Base-by-base conservation (phyloP, 2,329 filamentous ascomycete genomes). In the Chaetothyriales sp. region DNA sequence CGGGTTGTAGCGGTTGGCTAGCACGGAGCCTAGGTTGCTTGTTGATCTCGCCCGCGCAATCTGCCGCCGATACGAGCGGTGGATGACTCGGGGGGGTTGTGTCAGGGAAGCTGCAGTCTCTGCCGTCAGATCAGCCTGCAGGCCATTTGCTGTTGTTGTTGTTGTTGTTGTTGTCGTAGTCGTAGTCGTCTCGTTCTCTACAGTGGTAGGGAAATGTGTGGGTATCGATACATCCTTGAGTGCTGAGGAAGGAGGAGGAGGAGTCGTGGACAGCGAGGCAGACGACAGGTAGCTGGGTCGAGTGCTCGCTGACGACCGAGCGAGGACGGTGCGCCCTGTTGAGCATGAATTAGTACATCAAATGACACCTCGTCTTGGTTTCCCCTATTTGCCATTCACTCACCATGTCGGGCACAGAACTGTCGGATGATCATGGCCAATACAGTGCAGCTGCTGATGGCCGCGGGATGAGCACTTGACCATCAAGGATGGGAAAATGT, bases 361-460 rank as follows among this genome's bases (percentile, higher is more conserved):
- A 25, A 8, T 15, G 32, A 39, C 39, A 12, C 7, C 9, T 12
- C 12, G 20, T 19, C 10, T 28, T 20, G n/a, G 22, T 25, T 12
- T 4, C 8, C n/a, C 22, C 18, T 44, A 18, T 18, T 45, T 9
- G n/a, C 32, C 32, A 6, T 43, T 10, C 22, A 53, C 52, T 26
- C 54, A 58, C 58, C 58, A 54, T 60, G 58, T 44, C 58, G 58
- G 50, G 48, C 53, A 43, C 56, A 56, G 22, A 57, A 53, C 25
- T 59, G 57, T 53, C 58, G 50, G 52, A 60, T 43, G 51, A 60
- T 59, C 58, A 60, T 60, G 46, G 28, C 46, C 45, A 26, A 26
- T 18, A 46, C 43, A 45, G 32, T 50, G 42, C 20, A 20, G 3
- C 42, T 43, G 49, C 26, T 18, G 25, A 51, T 39, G 44, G 28